Base-by-base conservation (phyloP, 768 basidiomycete genomes). In the Tylopilus subfusipes region DNA sequence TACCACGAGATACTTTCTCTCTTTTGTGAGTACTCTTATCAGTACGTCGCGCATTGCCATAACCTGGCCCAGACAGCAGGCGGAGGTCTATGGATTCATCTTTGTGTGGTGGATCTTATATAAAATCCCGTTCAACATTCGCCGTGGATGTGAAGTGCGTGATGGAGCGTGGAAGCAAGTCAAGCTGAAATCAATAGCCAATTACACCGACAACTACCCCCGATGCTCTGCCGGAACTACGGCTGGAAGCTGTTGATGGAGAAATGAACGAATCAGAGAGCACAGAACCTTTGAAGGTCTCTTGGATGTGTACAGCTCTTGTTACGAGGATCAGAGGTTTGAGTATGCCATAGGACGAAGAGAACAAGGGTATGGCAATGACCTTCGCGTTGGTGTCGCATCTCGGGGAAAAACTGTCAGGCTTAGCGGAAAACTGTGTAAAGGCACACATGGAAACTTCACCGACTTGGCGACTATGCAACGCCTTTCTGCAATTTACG, bases 361-460 rank as follows among this genome's bases (percentile, higher is more conserved):
- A 94, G 66, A 93, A 90, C 68, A 64, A 92, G 19, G 93, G 93
- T 38, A 95, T 95, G 88, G 94, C 97, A 3, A 98, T 98, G 94
- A 95, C 94, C 18, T 99, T 97, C 67, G 93, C 96, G 0, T 77
- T 99, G 18, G 86, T 93, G 12, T 87, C 89, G 1, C 86, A 89
- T 62, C 79, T 97, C 42, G 79, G 89, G 59, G 94, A 98, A 70
- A 77, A 82, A 46, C 75, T 98, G 16, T 80, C 85, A 5, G 64
- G 67, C 18, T 72, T 95, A 22, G 81, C 93, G 34, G 79, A 79
- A 36, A 64, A 72, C 40, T 81, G 91, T 29, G 27, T 9, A 29
- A 29, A 29, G 27, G 27, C 5, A 29, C 4, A 29, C 27, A 30
- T 11, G 30, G 11, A 10, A 12, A 36, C 34, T 4, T 18, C 34